Evolutionary conservation across 176 grass and related monocot species (phyloP).

Genomic region (Rhynchospora breviuscula): DNA sequence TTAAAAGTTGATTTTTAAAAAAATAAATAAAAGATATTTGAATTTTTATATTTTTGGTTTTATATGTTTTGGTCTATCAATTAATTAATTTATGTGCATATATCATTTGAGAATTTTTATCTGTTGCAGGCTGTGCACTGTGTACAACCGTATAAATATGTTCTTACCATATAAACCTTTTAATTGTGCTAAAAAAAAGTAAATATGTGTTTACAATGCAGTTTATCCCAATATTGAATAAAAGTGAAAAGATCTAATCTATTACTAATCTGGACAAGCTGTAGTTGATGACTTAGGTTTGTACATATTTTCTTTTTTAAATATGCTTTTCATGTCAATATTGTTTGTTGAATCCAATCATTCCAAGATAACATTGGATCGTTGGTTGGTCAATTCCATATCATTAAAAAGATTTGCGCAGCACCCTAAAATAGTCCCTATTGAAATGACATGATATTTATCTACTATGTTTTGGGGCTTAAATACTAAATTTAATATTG

Average conservation of each 20-base stretch:
- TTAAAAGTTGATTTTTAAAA: too few species aligned
- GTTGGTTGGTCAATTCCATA: background rate
- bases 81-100: too few species aligned
- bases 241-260: background rate
- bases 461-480: background rate
- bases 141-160: too few species aligned
- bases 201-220: too few species aligned
- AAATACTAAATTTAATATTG: background rate
- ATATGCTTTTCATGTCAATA: background rate
- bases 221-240: too few species aligned
- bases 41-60: too few species aligned
- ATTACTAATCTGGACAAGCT: background rate
- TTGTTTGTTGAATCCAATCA: constrained; percentile 13
- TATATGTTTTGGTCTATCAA: too few species aligned
- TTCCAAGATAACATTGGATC: background rate
- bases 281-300: background rate
- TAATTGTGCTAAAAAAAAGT: too few species aligned
- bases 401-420: background rate
- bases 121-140: too few species aligned
- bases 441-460: background rate
- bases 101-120: too few species aligned
- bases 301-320: background rate
- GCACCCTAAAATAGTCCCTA: background rate
- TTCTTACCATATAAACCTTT: too few species aligned
- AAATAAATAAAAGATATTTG: too few species aligned